Base-by-base conservation (phyloP, 129 eudicot species). In the Logfia minima region DNA sequence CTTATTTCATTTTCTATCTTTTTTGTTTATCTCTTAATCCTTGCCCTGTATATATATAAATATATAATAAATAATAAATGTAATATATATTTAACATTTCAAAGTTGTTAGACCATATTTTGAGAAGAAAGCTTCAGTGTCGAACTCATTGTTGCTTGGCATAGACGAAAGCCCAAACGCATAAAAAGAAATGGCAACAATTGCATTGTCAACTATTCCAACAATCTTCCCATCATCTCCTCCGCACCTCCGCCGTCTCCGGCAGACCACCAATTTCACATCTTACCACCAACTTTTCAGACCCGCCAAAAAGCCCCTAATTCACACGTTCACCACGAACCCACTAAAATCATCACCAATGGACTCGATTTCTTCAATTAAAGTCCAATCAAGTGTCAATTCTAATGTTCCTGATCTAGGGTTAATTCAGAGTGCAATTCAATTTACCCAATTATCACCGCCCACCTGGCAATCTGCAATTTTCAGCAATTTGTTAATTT, bases 401-500 rank as follows among this genome's bases (percentile, higher is more conserved):
- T 18, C 66, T 10, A 68, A 62, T 72, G 63, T 65, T 51, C 72
- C 79, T 16, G 87, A 72, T 71, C 66, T 79, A 71, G 76, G 87
- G 18, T 41, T 89, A 5, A 8, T 89, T 65, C 92, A 84, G 10
- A 55, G 68, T n/a, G 92, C 93, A 29, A 80, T 89, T 32, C 86
- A 79, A 59, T 84, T 91, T 66, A 80, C 80, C 65, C 90, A 79
- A 77, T 78, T 83, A 3, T 83, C 93, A n/a, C 96, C 96, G 4
- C 83, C 96, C 81, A 87, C 96, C 19, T 95, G 99, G 97, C 81
- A 90, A 78, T 95, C 97, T 2, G 92, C 99, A 11, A 4, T 95
- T 53, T 21, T 89, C 28, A 83, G 89, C 64, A 95, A 95, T 63
- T 7, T 83, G 0, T 11, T 83, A 24, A 95, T 95, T 29, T 95